These are phyloP conservation scores for Cucurbita maxima DNA, from an alignment of 306 rosid genomes.

Conservation along the genomic window DNA sequence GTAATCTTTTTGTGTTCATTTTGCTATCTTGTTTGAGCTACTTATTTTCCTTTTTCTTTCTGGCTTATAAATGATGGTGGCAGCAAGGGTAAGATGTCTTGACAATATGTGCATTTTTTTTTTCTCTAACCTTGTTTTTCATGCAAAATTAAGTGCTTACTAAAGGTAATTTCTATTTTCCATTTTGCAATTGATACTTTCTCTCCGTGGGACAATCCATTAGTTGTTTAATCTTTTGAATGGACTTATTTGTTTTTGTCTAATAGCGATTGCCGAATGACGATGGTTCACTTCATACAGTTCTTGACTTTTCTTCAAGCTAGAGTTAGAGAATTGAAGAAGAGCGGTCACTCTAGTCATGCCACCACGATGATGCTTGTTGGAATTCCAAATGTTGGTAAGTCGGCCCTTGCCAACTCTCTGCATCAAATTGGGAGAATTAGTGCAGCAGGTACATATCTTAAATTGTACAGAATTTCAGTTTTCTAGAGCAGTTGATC, in stretches of 20 bases:
- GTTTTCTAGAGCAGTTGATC: not conserved
- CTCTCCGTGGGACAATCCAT: not conserved
- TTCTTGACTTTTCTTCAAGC: conserved; percentile 60
- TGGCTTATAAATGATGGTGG: not conserved
- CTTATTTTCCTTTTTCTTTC: not conserved
- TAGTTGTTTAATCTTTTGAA: not conserved
- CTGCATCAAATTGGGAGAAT: conserved; percentile 81
- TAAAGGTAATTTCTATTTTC: not conserved
- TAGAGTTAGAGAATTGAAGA: conserved; percentile 42
- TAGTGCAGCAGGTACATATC: conserved; percentile 64
- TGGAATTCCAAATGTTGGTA: conserved; percentile 89
- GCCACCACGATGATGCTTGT: conserved; percentile 58
- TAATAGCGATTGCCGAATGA: not conserved
- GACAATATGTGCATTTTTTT: not conserved
- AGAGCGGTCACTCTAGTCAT: conserved; percentile 22
- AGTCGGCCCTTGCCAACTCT: conserved; percentile 77
- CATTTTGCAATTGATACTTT: not conserved
- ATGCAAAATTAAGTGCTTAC: not conserved
- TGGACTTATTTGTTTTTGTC: not conserved
- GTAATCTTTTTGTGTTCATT: conserved; percentile 4
- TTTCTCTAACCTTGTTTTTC: not conserved
- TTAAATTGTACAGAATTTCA: not conserved
- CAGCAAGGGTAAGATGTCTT: not conserved
- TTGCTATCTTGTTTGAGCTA: not conserved
- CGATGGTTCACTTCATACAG: conserved; percentile 22